Evolutionary conservation across 176 grass and related monocot genomes (phyloP), one percentile per base, ranked within the genome.

Genomic region (Sorghum bicolor): DNA sequence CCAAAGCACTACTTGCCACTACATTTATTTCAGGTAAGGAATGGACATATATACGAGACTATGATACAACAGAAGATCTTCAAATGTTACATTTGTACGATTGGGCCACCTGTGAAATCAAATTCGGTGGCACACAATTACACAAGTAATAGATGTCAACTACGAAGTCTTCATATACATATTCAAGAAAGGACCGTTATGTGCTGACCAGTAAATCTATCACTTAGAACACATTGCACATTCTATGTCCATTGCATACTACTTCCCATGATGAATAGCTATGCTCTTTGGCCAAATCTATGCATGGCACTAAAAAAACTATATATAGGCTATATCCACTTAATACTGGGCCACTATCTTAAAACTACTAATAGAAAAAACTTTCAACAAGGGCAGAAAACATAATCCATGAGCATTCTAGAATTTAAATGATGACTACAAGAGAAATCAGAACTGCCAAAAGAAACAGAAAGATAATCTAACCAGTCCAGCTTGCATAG

Each of bases 401-500:
- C 38, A 38, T 15, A 9, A 24, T 3, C 10, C 4, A 71, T 38
- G 19, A 64, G 1, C 69, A 89, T 80, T 61, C 8, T 75, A 0
- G 5, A 45, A 60, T 80, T 69, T 7, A 38, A 48, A 57, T 63
- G 37, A 69, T 28, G 22, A 22, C 60, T 5, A 40, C 36, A 72
- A 6, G 69, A 36, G 43, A 57, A 33, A 68, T 37, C 5, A 53
- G 69, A 13, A 38, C 2, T 0, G 32, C 16, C 2, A 68, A 61
- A n/a, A 60, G 66, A 75, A 78, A 64, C 44, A 68, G 4, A 8
- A 32, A 62, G 74, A 50, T 37, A 82, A 80, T 86, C 88, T 83
- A 82, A 98, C 96, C 96, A 98, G 87, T 83, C 96, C 96, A 90
- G 85, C 89, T 88, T 98, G 93, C 96, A 98, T 98, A 19, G 96